Evolutionary conservation across 2,329 filamentous ascomycete species (phyloP), one percentile per base, ranked within the genome.

Genomic region (Nigrospora osmanthi): DNA sequence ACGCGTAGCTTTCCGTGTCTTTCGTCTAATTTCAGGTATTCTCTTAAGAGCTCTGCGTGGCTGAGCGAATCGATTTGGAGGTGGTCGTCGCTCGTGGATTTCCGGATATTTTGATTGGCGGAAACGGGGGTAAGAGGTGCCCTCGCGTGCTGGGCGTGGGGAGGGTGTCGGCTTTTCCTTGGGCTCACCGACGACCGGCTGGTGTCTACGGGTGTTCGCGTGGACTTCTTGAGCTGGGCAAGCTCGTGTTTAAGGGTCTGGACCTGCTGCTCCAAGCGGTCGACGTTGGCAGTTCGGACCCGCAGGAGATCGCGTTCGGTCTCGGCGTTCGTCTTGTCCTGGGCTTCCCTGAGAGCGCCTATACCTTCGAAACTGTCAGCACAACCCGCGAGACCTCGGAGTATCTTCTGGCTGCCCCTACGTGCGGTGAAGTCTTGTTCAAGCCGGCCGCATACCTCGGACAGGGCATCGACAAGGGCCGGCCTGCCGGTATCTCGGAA

Each of bases 191-290:
- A 31, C 40, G 19, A 16, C 14, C 34, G 34, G 11, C 4, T 41
- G 17, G 44, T 32, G 23, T 38, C 38, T 17, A 35, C 41, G 33
- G 44, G 47, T 42, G 34, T 47, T 43, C 34, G 46, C 9, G 17
- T 47, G 28, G 43, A 55, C 47, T 50, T 38, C 38, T 43, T 58
- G 16, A 70, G 55, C 11, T 57, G 49, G 4, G 52, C 48, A 11
- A 75, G 47, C 43, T 72, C 62, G 31, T 51, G 54, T 41, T 59
- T 63, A 6, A 78, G 60, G 5, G 58, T 49, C n/a, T 51, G 52
- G 42, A 73, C 74, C 47, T 75, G 69, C 14, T 63, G 52, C 44
- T 71, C 63, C 23, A 76, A 52, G 2, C 50, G 54, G 13, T 64
- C 59, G 16, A 62, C 61, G 23, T 58, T 50, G 14, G 56, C 58